A percentile compares a stretch with the other conserved stretches of the same genome.
Evolutionary conservation across 139 green algal genomes (phyloP).

Genomic region (Chloropicon primus): DNA sequence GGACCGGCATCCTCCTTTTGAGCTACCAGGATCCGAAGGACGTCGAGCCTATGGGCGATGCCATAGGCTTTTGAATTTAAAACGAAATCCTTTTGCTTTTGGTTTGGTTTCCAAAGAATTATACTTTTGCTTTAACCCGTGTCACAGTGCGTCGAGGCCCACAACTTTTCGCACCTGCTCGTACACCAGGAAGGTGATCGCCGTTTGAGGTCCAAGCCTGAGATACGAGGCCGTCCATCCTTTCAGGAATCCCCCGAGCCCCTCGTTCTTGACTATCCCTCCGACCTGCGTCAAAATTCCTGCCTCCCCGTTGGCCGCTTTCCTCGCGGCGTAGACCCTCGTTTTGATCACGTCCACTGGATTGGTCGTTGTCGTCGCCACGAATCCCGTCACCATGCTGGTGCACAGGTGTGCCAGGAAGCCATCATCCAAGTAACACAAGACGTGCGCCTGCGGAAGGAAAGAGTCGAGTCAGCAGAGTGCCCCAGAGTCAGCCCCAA

Average conservation of each 20-base stretch:
- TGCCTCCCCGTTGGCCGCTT: neutral
- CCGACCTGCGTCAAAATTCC: neutral
- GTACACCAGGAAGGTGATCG: conserved; percentile 52
- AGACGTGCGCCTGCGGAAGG: no score
- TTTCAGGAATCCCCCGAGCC: conserved; percentile 34
- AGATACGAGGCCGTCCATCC: conserved; percentile 47
- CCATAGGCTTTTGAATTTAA: no score
- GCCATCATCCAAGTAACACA: no score
- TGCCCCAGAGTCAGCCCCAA: no score
- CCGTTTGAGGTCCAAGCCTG: conserved; percentile 52
- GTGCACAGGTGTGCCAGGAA: neutral
- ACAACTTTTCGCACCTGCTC: conserved; percentile 24
- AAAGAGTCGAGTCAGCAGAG: no score
- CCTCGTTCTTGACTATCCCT: conserved; percentile 25
- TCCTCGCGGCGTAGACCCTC: conserved; percentile 41
- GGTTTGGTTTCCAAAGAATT: neutral
- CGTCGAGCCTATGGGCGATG: no score
- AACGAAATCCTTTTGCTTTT: neutral
- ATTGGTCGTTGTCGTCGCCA: conserved; percentile 73
- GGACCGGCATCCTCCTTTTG: no score
- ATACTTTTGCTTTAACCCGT: neutral
- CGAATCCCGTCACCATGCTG: conserved; percentile 60
- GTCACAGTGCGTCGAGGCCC: conserved; percentile 9
- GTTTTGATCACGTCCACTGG: conserved; percentile 83
- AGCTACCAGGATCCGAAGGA: no score